Evolutionary conservation across 2,329 filamentous ascomycete genomes (phyloP).

Genomic region (Mycocentrospora acerina): DNA sequence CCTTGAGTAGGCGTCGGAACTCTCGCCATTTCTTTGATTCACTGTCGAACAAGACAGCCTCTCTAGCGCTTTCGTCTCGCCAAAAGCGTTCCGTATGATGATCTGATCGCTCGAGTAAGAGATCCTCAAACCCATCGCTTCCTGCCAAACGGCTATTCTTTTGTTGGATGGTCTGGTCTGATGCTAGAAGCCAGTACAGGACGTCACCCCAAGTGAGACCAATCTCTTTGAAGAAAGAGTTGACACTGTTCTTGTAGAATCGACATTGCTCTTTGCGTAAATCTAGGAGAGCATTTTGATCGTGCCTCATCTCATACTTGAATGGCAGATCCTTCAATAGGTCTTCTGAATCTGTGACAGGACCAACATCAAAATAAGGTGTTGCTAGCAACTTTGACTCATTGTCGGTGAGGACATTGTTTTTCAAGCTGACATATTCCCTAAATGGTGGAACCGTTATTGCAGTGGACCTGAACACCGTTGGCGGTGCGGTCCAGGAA

Average conservation of each 20-base stretch:
- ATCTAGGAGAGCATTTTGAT: constrained; percentile 29
- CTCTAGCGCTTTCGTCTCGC: constrained; percentile 9
- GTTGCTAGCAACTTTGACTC: constrained; percentile 43
- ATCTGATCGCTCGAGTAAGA: constrained; percentile 20
- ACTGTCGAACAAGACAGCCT: constrained; percentile 23
- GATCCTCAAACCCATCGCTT: constrained; percentile 6
- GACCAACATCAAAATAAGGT: constrained; percentile 27
- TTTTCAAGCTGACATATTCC: constrained; percentile 45
- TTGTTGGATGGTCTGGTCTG: constrained; percentile 9
- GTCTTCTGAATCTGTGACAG: constrained; percentile 24
- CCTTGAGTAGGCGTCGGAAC: constrained; percentile 33
- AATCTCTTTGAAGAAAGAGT: constrained; percentile 39
- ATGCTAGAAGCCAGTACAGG: constrained; percentile 44
- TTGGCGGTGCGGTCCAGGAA: constrained; percentile 11
- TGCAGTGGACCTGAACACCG: constrained; percentile 16
- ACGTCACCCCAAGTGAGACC: constrained; percentile 41
- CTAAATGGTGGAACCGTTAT: constrained; percentile 40
- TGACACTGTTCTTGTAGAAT: constrained; percentile 37
- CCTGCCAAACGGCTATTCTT: constrained; percentile 11
- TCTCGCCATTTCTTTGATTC: constrained; percentile 29
- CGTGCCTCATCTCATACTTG: constrained; percentile 29
- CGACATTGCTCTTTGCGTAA: constrained; percentile 39
- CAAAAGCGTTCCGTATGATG: constrained; percentile 24
- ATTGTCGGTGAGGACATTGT: constrained; percentile 47
- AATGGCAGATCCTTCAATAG: constrained; percentile 30